These are phyloP conservation scores for Ilex paraguariensis DNA, from an alignment of 305 asterid species.

Conservation along the genomic window DNA sequence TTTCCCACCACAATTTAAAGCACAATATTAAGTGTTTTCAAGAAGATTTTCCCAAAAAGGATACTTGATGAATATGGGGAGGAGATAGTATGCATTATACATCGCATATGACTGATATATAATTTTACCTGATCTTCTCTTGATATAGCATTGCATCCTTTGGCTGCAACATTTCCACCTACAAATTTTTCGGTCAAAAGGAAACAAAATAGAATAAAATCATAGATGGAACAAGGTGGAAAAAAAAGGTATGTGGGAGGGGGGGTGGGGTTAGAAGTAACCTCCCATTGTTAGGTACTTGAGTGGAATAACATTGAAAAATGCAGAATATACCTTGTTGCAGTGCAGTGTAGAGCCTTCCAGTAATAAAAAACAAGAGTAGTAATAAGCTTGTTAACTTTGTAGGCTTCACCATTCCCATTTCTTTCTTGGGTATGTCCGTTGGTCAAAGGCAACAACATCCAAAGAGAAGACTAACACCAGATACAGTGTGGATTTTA, in stretches of 20 bases:
- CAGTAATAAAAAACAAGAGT: constrained; percentile 19
- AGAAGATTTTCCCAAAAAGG: neutral
- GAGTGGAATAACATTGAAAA: neutral
- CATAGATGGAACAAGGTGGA: neutral
- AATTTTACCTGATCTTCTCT: constrained; percentile 7
- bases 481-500: constrained; percentile 31
- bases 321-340: constrained; percentile 7
- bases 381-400: constrained; percentile 21
- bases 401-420: constrained; percentile 4
- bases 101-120: neutral
- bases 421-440: constrained; percentile 13
- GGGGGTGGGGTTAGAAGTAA: too few species aligned
- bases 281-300: too few species aligned
- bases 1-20: too few species aligned
- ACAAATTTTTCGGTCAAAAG: too few species aligned
- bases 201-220: constrained; percentile 14
- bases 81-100: neutral
- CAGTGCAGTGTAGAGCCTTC: constrained; percentile 8
- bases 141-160: constrained; percentile 16
- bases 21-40: neutral
- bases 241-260: neutral
- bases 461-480: constrained; percentile 27
- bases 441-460: constrained; percentile 21
- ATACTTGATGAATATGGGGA: too few species aligned
- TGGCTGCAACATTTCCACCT: constrained; percentile 10